Percentiles rank a stretch among this genome's conserved stretches.
Conservation (phyloP, 2,329 filamentous ascomycete genomes). For the Arthrobotrys sphaeroides region DNA sequence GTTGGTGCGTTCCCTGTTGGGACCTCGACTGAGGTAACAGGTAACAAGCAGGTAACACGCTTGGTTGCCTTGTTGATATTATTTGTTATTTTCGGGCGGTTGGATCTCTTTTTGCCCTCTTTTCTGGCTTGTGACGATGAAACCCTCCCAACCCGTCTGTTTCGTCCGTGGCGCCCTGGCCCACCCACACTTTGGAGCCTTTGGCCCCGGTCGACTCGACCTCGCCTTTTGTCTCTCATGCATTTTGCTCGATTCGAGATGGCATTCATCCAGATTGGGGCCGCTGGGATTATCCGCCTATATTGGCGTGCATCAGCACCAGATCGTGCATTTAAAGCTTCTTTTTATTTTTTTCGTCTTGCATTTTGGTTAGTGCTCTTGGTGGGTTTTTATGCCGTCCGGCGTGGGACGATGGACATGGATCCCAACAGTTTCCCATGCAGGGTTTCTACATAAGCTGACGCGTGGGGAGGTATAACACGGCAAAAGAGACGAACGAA, state of each 20-base stretch:
- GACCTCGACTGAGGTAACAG: too few species aligned
- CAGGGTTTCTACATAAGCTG: conserved; percentile 8
- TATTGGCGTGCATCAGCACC: conserved; percentile 14
- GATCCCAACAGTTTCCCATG: not conserved
- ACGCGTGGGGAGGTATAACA: conserved; percentile 27
- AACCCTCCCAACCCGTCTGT: conserved; percentile 29
- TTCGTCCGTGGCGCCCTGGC: conserved; percentile 31
- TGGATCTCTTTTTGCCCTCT: conserved; percentile 4
- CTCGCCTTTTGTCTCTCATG: conserved; percentile 15
- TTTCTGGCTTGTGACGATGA: conserved; percentile 40
- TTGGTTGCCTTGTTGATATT: conserved; percentile 29
- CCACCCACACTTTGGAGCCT: conserved; percentile 10
- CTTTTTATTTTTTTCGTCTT: conserved; percentile 7
- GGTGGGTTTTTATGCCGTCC: conserved; percentile 27
- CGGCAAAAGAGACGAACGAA: too few species aligned
- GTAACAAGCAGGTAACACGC: too few species aligned
- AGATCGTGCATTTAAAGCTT: conserved; percentile 21
- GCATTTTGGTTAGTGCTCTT: too few species aligned
- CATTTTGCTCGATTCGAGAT: conserved; percentile 25
- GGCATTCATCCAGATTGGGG: conserved; percentile 34
- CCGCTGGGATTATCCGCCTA: conserved; percentile 12
- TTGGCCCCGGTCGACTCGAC: not conserved
- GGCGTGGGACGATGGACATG: conserved; percentile 31
- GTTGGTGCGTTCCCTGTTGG: conserved; percentile 14
- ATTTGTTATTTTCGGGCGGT: conserved; percentile 28